phyloP scores from a whole-genome alignment of 179 eudicot species.

The Heliamphora pulchella region DNA sequence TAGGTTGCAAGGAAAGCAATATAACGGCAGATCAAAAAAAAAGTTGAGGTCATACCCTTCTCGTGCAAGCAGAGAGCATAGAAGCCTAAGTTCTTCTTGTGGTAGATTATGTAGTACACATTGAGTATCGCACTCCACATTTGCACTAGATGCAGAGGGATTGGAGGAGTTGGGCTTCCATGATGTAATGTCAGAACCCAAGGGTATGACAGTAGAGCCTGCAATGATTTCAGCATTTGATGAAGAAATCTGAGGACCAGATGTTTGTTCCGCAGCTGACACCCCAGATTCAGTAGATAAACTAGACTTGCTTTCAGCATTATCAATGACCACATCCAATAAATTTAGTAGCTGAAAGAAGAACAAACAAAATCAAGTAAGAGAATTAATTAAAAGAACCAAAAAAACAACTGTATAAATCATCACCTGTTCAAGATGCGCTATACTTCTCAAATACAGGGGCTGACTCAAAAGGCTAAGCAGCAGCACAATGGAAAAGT shows the following conservation, averaged over 20 bases:
- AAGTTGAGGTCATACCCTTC: conserved; percentile 58
- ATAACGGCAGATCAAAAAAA: background rate
- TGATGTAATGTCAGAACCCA: conserved; percentile 29
- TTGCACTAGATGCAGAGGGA: conserved; percentile 38
- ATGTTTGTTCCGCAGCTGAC: conserved; percentile 44
- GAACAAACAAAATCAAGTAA: conserved; percentile 10
- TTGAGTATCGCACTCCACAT: conserved; percentile 35
- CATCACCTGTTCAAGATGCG: conserved; percentile 90
- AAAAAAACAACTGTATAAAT: conserved; percentile 4
- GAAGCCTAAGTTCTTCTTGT: conserved; percentile 64
- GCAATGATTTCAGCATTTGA: conserved; percentile 45
- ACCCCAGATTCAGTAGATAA: conserved; percentile 41
- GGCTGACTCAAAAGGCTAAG: conserved; percentile 84
- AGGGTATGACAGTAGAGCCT: conserved; percentile 27
- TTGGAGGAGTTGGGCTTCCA: conserved; percentile 36
- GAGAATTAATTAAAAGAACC: background rate
- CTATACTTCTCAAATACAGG: conserved; percentile 80
- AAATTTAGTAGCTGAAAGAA: conserved; percentile 63
- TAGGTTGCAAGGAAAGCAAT: background rate
- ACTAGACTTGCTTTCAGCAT: conserved; percentile 66
- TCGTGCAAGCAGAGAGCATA: conserved; percentile 85
- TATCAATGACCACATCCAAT: conserved; percentile 77
- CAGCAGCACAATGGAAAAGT: conserved; percentile 59
- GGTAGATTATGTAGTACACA: conserved; percentile 59
- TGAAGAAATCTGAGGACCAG: conserved; percentile 38